Base-by-base conservation (phyloP, 2,329 filamentous ascomycete species). In the Ceratocystis alfenasii region DNA sequence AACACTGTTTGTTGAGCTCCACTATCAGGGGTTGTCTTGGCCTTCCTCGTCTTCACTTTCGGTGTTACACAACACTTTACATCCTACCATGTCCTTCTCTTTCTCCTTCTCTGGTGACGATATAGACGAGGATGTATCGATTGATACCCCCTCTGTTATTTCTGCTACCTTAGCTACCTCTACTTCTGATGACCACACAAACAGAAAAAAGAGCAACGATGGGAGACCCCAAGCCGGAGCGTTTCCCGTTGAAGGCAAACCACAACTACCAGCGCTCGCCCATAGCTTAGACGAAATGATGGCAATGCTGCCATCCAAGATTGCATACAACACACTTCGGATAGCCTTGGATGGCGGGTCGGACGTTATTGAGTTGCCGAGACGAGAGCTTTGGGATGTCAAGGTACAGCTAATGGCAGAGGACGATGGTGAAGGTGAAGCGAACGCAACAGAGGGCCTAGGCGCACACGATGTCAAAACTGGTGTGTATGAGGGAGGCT, bases 401-500 rank as follows among this genome's bases (percentile, higher is more conserved):
- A 82, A 87, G 44, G 80, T 91, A 46, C 89, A 94, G 77, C 78
- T 94, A 67, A 91, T 93, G 86, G 87, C 88, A 28, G 84, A 87
- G 73, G 84, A 84, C 48, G 83, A 82, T 50, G 77, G 76, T 61
- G 67, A 50, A 10, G 72, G 73, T 33, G 74, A 75, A 1, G n/a
- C 22, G 5, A 59, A 41, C 8, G 68, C 71, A 67, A 72, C 75
- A 57, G 72, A 69, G 17, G 80, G 81, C 1, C 77, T 90, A 45
- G 86, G 84, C 48, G 80, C 81, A 68, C 85, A 88, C 69, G 89
- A 94, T 74, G 86, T 94, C 69, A 87, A 85, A 74, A 88, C 88
- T 65, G 89, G 89, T 63, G 83, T 93, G 68, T 94, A 94, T 75
- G 89, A 94, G 76, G 89, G 89, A 66, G 89, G 89, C 28, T 91